Evolutionary conservation across 768 basidiomycete species (phyloP), one percentile per base, ranked within the genome.

Genomic region (Dioszegia crocea): DNA sequence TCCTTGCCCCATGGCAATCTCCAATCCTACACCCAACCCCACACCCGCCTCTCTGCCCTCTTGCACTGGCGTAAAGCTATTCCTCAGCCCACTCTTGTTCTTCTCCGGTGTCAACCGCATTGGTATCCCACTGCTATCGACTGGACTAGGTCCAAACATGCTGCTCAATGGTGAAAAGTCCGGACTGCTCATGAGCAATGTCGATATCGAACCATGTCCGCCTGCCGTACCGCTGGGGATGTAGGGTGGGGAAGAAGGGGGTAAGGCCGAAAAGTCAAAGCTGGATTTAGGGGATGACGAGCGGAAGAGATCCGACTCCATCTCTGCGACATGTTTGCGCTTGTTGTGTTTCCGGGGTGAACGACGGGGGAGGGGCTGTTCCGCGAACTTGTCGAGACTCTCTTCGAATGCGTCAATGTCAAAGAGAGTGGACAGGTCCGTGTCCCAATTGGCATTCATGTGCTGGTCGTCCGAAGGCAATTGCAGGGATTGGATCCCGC

Each of bases 201-300:
- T 11, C 12, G 57, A 50, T 21, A 59, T 39, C 8, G 6, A 14
- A 33, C 54, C 41, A 40, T 59, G 47, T 27, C 21, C 17, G 12
- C 33, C 61, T 58, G 30, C 40, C 33, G 33, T 33, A 33, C 33
- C 33, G 27, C 17, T 51, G 12, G 31, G 53, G 17, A 61, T 57
- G 49, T 65, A 48, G 8, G 73, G 73, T 21, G 73, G 73, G 0
- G 67, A 69, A 12, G 63, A 66, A 5, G 73, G 71, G 19, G 73
- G 73, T 1, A 75, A 52, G 30, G 62, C 52, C 1, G 67, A 69
- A 41, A 70, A 75, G 50, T 75, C 73, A 57, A 75, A 75, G 43
- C 62, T 66, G 2, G 45, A 40, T 36, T 58, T 47, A 30, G 62
- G 56, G 2, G 70, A 63, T 36, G 49, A 51, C 5, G 41, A 31